Percentiles rank a stretch among this genome's conserved stretches.
Conservation (phyloP, 2,329 filamentous ascomycete species). For the Scedosporium apiospermum region DNA sequence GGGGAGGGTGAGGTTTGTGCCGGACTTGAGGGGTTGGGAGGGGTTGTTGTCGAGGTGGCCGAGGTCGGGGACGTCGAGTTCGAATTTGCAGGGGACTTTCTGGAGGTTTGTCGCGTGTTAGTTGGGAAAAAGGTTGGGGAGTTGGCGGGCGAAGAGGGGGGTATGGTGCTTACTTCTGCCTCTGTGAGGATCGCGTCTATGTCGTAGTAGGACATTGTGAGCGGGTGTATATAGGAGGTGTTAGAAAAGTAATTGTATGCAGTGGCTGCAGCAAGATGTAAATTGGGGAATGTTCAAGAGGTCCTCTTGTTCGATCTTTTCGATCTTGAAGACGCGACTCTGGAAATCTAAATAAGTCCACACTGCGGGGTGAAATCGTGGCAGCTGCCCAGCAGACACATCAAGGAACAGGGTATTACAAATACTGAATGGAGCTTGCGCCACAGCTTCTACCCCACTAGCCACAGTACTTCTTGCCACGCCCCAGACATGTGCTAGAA, state of each 20-base stretch:
- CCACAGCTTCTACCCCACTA: background rate
- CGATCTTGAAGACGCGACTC: no score
- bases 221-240: background rate
- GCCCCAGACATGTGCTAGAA: background rate
- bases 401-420: no score
- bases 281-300: no score
- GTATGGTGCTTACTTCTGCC: constrained; percentile 50
- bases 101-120: constrained; percentile 24
- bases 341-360: no score
- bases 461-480: background rate
- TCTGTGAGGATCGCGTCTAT: constrained; percentile 78
- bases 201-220: constrained; percentile 67
- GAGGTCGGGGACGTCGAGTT: constrained; percentile 77
- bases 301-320: no score
- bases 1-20: constrained; percentile 73
- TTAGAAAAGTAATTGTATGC: background rate
- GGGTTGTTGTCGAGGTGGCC: constrained; percentile 85
- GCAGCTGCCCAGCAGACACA: no score
- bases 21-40: constrained; percentile 59
- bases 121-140: constrained; percentile 21
- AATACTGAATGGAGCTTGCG: background rate
- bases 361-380: no score
- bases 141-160: background rate
- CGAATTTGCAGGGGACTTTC: constrained; percentile 95
- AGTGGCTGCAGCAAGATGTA: no score